Base-by-base conservation (phyloP, 495 filamentous ascomycete species). In the Annulohypoxylon maeteangense region DNA sequence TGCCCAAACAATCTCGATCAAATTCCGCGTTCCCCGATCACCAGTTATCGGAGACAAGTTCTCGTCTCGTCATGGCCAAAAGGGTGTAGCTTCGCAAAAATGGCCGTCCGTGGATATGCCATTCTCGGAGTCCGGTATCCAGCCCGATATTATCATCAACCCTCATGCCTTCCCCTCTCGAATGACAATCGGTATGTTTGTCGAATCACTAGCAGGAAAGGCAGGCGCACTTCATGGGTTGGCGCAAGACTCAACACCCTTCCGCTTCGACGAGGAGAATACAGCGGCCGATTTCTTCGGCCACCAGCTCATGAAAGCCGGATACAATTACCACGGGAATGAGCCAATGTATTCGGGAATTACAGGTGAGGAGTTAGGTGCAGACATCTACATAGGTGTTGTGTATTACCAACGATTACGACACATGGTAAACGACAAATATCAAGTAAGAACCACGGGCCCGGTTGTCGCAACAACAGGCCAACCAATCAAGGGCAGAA, bases 401-500 rank as follows among this genome's bases (percentile, higher is more conserved):
- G 95, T 99, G 63, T 97, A 97, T 84, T 99, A 99, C 86, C 95
- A 99, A 79, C 90, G 95, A 76, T 85, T 99, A 55, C 87, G 95
- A 76, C 95, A 99, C 88, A 99, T 99, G 95, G 95, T 99, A 20
- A 97, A 97, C 85, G 95, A 99, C 80, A 99, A 99, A 81, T 99
- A 93, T 87, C 95, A 99, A 81, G 95, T 98, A 63, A 89, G 95
- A 77, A 98, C 95, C 2, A 99, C 95, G 0, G 95, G 95, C 34
- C 93, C 92, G 31, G 91, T 98, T 48, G 93, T 92, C 57, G 84
- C 88, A 22, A 86, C 97, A 23, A 98, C 95, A 7, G 95, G 96
- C 32, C 95, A 99, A 78, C 95, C 95, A 25, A 94, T 98, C 82
- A 97, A 99, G 84, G 95, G 95, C 64, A 86, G 95, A 75, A 93